Evolutionary conservation across 2,329 filamentous ascomycete genomes (phyloP).

Genomic region (Diaporthe sp.): DNA sequence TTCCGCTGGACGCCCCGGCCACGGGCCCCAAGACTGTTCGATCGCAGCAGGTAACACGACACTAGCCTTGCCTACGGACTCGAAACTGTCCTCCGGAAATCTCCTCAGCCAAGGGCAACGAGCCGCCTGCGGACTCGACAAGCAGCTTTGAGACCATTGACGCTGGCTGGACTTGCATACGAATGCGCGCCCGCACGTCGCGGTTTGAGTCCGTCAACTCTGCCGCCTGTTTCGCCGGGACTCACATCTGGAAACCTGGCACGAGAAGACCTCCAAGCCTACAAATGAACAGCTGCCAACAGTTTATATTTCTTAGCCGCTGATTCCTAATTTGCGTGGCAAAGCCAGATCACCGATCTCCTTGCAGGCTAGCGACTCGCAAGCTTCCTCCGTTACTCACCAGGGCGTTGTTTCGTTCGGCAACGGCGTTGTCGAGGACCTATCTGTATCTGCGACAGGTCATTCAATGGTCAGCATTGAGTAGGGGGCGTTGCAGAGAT

Average conservation of each 20-base stretch:
- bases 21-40: neutral
- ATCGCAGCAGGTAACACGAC: neutral
- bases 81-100: conserved; percentile 4
- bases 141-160: neutral
- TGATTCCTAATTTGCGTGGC: conserved; percentile 15
- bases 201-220: neutral
- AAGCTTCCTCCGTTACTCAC: neutral
- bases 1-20: neutral
- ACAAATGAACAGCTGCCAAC: conserved; percentile 23
- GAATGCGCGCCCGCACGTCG: neutral
- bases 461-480: conserved; percentile 21
- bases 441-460: conserved; percentile 15
- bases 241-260: conserved; percentile 17
- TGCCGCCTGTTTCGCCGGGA: conserved; percentile 8
- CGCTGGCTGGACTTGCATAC: conserved; percentile 11
- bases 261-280: neutral
- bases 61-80: neutral
- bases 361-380: conserved; percentile 16
- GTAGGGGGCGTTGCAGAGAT: conserved; percentile 14
- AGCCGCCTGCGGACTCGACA: neutral
- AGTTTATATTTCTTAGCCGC: conserved; percentile 8
- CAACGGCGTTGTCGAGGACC: conserved; percentile 3
- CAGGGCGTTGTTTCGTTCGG: conserved; percentile 3
- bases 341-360: conserved; percentile 17
- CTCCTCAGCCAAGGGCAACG: neutral